These are phyloP conservation scores for Botryotinia calthae DNA, from an alignment of 2,329 filamentous ascomycete species.

Conservation along the genomic window DNA sequence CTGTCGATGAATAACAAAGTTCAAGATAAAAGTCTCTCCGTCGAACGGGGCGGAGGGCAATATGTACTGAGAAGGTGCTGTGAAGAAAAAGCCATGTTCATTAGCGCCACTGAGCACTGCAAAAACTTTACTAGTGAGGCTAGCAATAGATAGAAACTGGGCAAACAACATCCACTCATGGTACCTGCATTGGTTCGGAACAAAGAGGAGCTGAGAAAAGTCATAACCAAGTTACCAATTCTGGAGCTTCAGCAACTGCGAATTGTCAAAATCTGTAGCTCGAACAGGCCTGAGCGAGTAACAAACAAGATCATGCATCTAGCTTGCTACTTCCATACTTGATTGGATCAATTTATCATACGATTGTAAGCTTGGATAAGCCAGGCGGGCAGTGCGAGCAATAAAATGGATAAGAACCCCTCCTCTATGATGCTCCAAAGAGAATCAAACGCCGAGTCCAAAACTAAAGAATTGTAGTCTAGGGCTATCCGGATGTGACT, in stretches of 20 bases:
- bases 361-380: neutral
- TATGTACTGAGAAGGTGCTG: neutral
- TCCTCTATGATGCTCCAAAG: neutral
- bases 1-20: neutral
- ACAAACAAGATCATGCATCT: neutral
- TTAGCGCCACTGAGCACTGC: neutral
- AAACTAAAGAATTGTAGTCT: neutral
- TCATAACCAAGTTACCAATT: neutral
- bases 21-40: neutral
- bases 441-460: conserved; percentile 5
- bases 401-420: neutral
- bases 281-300: neutral
- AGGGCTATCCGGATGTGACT: neutral
- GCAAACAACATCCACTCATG: neutral
- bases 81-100: neutral
- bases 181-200: neutral
- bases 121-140: neutral
- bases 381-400: neutral
- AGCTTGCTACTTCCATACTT: neutral
- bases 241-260: conserved; percentile 5
- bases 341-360: neutral
- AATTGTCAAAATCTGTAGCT: neutral
- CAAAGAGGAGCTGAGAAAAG: conserved; percentile 3
- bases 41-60: neutral
- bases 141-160: neutral